Percentiles rank a stretch among this genome's conserved stretches.
phyloP scores from a whole-genome alignment of 495 filamentous ascomycete species.

The Aspergillus nanangensis region DNA sequence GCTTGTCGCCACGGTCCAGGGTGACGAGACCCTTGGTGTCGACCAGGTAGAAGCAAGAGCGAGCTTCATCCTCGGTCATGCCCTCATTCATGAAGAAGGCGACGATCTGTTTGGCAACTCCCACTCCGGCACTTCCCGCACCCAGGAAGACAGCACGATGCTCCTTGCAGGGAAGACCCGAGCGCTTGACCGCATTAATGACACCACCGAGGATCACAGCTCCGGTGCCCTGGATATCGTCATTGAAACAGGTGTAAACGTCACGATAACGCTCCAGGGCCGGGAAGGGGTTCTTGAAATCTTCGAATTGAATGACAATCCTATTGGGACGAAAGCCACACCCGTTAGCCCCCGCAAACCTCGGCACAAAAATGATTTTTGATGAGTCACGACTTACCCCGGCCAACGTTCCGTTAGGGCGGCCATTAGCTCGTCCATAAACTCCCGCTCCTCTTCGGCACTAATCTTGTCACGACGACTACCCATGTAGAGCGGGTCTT shows the following conservation, averaged over 20 bases:
- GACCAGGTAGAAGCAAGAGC: conserved; percentile 92
- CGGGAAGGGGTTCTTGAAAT: conserved; percentile 97
- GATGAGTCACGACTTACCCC: conserved; percentile 47
- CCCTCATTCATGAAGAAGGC: conserved; percentile 93
- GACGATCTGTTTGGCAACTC: conserved; percentile 94
- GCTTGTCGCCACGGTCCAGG: conserved; percentile 84
- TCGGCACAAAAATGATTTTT: conserved; percentile 12
- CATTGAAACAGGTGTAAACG: conserved; percentile 93
- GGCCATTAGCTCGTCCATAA: conserved; percentile 96
- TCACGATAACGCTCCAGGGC: conserved; percentile 84
- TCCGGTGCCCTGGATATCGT: conserved; percentile 97
- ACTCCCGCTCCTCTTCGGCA: conserved; percentile 79
- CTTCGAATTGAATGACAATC: conserved; percentile 97
- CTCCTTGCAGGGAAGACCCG: conserved; percentile 78
- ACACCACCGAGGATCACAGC: conserved; percentile 93
- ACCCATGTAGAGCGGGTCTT: conserved; percentile 93
- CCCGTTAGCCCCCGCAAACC: conserved; percentile 18
- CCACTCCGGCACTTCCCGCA: conserved; percentile 90
- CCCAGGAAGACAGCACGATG: conserved; percentile 96
- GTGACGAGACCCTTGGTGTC: conserved; percentile 96
- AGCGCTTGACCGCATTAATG: conserved; percentile 89
- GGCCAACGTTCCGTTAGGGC: conserved; percentile 85
- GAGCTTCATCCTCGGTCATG: conserved; percentile 85
- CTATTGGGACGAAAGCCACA: conserved; percentile 29
- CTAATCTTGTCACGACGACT: conserved; percentile 76